Percentiles rank a stretch among this genome's conserved stretches.
Conservation (phyloP, 345 rosid species). For the Alliaria petiolata region DNA sequence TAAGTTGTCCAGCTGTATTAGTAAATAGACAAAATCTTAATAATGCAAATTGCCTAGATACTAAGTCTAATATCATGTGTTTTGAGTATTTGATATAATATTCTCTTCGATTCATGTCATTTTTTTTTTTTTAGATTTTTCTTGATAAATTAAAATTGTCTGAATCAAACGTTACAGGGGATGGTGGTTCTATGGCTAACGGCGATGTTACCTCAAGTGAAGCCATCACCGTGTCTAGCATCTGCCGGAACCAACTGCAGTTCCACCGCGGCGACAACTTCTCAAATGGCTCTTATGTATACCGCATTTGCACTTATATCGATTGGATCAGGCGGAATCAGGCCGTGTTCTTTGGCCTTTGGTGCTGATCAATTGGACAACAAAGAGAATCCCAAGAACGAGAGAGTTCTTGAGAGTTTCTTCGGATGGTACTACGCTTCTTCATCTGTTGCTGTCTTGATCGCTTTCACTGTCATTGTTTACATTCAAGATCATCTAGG, state of each 20-base stretch:
- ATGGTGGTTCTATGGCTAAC: constrained; percentile 72
- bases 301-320: constrained; percentile 50
- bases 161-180: constrained; percentile 43
- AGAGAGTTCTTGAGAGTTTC: constrained; percentile 56
- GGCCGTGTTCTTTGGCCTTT: constrained; percentile 76
- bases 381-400: constrained; percentile 47
- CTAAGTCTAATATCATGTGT: not conserved
- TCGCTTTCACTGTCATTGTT: constrained; percentile 56
- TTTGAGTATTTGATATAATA: not conserved
- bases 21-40: not conserved
- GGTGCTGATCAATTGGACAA: constrained; percentile 64
- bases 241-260: constrained; percentile 32
- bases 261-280: constrained; percentile 37
- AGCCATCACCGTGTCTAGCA: constrained; percentile 47
- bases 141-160: not conserved
- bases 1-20: not conserved
- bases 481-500: constrained; percentile 65
- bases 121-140: too few relatives aligned
- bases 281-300: constrained; percentile 44
- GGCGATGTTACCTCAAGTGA: constrained; percentile 51
- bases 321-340: constrained; percentile 71
- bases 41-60: not conserved
- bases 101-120: not conserved
- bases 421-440: constrained; percentile 72
- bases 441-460: constrained; percentile 41